Conservation (phyloP, 306 rosid species). For the Quercus suber region DNA sequence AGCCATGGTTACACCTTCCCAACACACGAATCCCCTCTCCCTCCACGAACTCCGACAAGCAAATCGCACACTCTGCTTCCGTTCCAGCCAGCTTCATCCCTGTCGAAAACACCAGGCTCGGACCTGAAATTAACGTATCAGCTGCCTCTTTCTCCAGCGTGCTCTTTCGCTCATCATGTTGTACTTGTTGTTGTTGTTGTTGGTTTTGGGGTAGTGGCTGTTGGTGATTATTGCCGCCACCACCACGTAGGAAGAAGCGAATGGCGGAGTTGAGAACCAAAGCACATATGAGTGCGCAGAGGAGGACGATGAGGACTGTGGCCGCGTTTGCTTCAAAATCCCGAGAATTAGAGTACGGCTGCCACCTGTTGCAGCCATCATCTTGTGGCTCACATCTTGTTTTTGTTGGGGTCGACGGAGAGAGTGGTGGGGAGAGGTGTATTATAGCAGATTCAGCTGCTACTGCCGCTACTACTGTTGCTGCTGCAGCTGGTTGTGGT, state of each 20-base stretch:
- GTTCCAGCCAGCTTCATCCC: constrained; percentile 36
- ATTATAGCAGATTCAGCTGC: not conserved
- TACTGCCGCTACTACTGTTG: not conserved
- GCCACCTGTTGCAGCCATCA: constrained; percentile 22
- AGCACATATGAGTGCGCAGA: constrained; percentile 42
- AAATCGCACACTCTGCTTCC: constrained; percentile 47
- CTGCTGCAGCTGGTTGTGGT: not conserved
- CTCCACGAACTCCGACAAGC: constrained; percentile 45
- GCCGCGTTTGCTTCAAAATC: constrained; percentile 51
- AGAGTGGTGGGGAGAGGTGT: constrained; percentile 18
- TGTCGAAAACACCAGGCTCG: constrained; percentile 29
- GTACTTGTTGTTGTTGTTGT: not conserved
- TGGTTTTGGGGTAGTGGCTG: not conserved
- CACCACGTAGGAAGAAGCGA: constrained; percentile 43
- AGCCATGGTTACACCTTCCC: constrained; percentile 47
- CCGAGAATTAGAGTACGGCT: constrained; percentile 33
- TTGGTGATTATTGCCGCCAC: not conserved
- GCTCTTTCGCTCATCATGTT: constrained; percentile 10
- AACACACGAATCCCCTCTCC: constrained; percentile 43
- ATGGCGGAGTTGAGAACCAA: constrained; percentile 41
- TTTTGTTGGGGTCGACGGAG: not conserved
- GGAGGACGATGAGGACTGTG: constrained; percentile 41
- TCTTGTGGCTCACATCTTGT: constrained; percentile 9
- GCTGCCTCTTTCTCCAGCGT: not conserved
- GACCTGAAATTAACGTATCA: constrained; percentile 9